Evolutionary conservation across 1,284 basidiomycete species (phyloP).

Genomic region (Peniophora sp.): DNA sequence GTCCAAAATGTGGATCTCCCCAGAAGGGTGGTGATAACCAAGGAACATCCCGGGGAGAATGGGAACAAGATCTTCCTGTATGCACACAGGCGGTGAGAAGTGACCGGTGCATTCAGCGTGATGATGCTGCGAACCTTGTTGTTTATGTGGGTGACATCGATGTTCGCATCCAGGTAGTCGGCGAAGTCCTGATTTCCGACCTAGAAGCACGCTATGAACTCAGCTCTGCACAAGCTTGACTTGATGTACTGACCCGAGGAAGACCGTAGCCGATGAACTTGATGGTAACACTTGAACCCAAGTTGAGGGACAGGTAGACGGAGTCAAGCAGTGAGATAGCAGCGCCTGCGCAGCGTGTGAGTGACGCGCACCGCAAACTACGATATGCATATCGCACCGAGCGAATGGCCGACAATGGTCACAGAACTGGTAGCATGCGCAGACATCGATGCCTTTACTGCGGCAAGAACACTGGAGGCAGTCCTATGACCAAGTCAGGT

Average conservation of each 20-base stretch:
- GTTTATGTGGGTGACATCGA: slow-evolving; percentile 23
- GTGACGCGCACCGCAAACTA: neutral
- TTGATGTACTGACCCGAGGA: slow-evolving; percentile 32
- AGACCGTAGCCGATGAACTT: slow-evolving; percentile 37
- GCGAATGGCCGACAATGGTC: slow-evolving; percentile 31
- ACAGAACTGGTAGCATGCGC: slow-evolving; percentile 21
- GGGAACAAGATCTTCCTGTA: slow-evolving; percentile 17
- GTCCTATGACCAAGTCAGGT: slow-evolving; percentile 16
- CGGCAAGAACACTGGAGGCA: slow-evolving; percentile 25
- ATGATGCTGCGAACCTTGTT: slow-evolving; percentile 15
- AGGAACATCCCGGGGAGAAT: slow-evolving; percentile 25
- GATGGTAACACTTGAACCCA: slow-evolving; percentile 27
- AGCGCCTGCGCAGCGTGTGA: slow-evolving; percentile 22
- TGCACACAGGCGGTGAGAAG: no score
- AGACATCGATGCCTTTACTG: slow-evolving; percentile 25
- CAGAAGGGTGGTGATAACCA: slow-evolving; percentile 23
- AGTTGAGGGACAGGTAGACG: slow-evolving; percentile 36
- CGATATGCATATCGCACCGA: slow-evolving; percentile 26
- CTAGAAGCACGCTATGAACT: neutral
- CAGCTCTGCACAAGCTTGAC: no score
- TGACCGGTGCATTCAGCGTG: no score
- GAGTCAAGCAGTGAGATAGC: slow-evolving; percentile 40
- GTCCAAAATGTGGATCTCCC: slow-evolving; percentile 26
- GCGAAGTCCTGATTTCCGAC: slow-evolving; percentile 17
- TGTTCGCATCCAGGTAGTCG: slow-evolving; percentile 4